A percentile compares a stretch with the other conserved stretches of the same genome.
These are phyloP conservation scores for Sicyos edulis DNA, from an alignment of 306 rosid species.

Conservation along the genomic window DNA sequence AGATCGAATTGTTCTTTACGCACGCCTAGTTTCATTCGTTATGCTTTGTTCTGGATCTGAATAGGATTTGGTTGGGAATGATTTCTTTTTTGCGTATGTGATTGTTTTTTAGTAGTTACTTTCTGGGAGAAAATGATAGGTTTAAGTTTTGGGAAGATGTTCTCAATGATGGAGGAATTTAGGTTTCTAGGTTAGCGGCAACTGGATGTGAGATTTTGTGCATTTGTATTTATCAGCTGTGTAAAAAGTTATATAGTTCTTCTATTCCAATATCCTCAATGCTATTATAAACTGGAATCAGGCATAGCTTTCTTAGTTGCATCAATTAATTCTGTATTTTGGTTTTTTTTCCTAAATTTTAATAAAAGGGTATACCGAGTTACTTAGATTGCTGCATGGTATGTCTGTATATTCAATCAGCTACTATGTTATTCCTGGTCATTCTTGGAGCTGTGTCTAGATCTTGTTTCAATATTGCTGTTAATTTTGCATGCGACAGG, in stretches of 20 bases:
- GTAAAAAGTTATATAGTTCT: not conserved
- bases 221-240: not conserved
- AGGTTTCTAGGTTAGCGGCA: not conserved
- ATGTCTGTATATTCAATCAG: not conserved
- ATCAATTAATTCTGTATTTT: not conserved
- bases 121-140: not conserved
- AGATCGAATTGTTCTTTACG: conserved; percentile 36
- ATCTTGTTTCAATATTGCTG: not conserved
- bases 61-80: not conserved
- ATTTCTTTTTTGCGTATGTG: not conserved
- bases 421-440: not conserved
- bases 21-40: conserved; percentile 33
- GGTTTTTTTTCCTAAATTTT: not conserved
- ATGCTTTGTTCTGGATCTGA: not conserved
- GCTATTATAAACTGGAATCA: not conserved
- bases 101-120: not conserved
- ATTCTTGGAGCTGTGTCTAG: not conserved
- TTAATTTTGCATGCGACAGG: not conserved
- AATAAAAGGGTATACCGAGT: not conserved
- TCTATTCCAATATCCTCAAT: not conserved
- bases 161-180: not conserved
- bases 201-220: conserved; percentile 4
- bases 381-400: not conserved
- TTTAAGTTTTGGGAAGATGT: not conserved
- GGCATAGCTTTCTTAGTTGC: not conserved